These are phyloP conservation scores for Gastrolobium villosum DNA, from an alignment of 306 rosid species.

Conservation along the genomic window DNA sequence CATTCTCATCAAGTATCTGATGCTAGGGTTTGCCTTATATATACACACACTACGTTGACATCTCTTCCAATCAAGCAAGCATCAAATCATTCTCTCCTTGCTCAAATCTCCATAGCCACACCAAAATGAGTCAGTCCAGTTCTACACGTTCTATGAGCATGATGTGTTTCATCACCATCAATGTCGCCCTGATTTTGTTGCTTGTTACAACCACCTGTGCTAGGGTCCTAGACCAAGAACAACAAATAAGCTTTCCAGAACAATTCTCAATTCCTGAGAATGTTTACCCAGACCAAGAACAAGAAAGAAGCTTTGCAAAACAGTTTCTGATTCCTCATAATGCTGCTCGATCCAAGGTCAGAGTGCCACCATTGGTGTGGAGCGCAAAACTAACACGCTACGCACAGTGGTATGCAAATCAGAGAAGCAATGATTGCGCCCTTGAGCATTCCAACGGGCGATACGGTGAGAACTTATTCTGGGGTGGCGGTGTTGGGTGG, in stretches of 20 bases:
- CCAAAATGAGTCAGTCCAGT: too few relatives aligned
- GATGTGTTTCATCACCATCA: background rate
- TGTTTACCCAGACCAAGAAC: background rate
- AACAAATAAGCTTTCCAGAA: too few relatives aligned
- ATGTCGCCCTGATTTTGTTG: constrained; percentile 40
- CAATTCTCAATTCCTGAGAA: too few relatives aligned
- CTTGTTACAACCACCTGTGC: constrained; percentile 19
- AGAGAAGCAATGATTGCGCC: constrained; percentile 73
- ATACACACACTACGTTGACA: background rate
- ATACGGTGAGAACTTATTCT: constrained; percentile 90
- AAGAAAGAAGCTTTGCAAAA: constrained; percentile 34
- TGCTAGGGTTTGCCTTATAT: background rate
- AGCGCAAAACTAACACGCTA: constrained; percentile 57
- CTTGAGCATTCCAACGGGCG: constrained; percentile 84
- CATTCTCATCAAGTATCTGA: too few relatives aligned
- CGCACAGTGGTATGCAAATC: constrained; percentile 79
- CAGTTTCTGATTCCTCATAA: constrained; percentile 82
- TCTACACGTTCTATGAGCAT: too few relatives aligned
- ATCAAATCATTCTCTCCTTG: background rate
- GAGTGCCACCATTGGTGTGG: constrained; percentile 68
- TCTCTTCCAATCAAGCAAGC: too few relatives aligned
- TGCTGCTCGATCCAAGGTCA: constrained; percentile 57
- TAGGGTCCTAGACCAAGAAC: background rate
- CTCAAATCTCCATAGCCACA: too few relatives aligned
- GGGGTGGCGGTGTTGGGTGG: constrained; percentile 95